Conservation (phyloP, 2,329 filamentous ascomycete species). For the Ophiostoma angusticollis region DNA sequence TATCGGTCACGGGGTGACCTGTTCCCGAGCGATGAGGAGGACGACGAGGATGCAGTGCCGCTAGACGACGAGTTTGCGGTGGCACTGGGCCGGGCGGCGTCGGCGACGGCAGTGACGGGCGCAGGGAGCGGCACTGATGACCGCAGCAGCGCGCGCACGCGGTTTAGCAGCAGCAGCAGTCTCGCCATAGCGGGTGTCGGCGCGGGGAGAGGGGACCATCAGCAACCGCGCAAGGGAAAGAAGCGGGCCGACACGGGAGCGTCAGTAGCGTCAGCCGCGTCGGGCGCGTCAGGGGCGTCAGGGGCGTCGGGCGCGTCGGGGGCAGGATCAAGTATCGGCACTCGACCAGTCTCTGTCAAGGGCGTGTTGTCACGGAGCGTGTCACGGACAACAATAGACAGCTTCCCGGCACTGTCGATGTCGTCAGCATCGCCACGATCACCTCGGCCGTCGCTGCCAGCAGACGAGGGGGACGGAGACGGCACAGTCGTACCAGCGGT, state of each 20-base stretch:
- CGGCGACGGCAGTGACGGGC: too few relatives aligned
- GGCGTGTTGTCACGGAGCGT: slow-evolving; percentile 34
- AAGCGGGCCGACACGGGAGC: slow-evolving; percentile 12
- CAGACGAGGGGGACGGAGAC: slow-evolving; percentile 17
- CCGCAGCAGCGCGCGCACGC: slow-evolving; percentile 52
- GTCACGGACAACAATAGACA: slow-evolving; percentile 42
- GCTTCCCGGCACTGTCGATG: slow-evolving; percentile 14
- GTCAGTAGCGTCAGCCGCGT: slow-evolving; percentile 1
- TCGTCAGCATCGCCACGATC: slow-evolving; percentile 41
- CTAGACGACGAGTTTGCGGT: slow-evolving; percentile 87
- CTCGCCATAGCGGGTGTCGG: slow-evolving; percentile 59
- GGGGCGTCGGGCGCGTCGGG: background rate
- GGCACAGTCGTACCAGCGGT: slow-evolving; percentile 22
- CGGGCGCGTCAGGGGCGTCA: background rate
- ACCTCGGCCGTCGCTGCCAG: slow-evolving; percentile 23
- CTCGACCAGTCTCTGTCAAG: background rate
- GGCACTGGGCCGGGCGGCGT: slow-evolving; percentile 63
- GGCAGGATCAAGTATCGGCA: background rate
- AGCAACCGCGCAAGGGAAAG: slow-evolving; percentile 29
- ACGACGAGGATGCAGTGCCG: slow-evolving; percentile 86
- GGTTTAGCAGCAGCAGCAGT: slow-evolving; percentile 30
- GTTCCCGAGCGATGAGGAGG: slow-evolving; percentile 73
- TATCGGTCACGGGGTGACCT: slow-evolving; percentile 79
- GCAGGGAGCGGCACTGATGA: too few relatives aligned
- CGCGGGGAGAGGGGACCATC: slow-evolving; percentile 52